Percentiles rank a stretch among this genome's conserved stretches.
Evolutionary conservation across 352 stramenopile species (phyloP).

Genomic region (Phytophthora europaea): DNA sequence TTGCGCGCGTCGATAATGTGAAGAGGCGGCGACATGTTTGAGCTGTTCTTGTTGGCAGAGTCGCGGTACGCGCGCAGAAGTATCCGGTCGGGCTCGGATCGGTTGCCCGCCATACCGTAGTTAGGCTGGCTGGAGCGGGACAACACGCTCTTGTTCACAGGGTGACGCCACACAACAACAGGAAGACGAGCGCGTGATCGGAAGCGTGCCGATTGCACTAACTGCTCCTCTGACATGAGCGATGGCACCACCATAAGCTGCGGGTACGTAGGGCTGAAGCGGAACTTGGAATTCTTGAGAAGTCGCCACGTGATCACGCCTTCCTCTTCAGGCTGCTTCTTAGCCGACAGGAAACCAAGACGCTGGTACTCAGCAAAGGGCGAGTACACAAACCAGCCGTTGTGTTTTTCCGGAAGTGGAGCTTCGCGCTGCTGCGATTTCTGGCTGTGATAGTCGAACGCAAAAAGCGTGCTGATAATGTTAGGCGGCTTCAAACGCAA

Average conservation of each 20-base stretch:
- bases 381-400: conserved; percentile 88
- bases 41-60: conserved; percentile 81
- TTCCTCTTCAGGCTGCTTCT: conserved; percentile 44
- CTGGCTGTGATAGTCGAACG: conserved; percentile 85
- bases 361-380: conserved; percentile 86
- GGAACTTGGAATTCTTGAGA: conserved; percentile 92
- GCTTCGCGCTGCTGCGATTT: conserved; percentile 57
- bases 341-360: conserved; percentile 75
- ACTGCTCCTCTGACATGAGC: conserved; percentile 93
- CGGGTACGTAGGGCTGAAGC: conserved; percentile 96
- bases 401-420: conserved; percentile 59
- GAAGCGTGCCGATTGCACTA: conserved; percentile 92
- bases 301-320: conserved; percentile 80
- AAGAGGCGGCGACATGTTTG: conserved; percentile 70
- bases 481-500: conserved; percentile 84
- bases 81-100: conserved; percentile 93
- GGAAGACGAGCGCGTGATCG: conserved; percentile 94
- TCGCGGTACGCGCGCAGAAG: conserved; percentile 90
- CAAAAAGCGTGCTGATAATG: conserved; percentile 78
- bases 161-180: conserved; percentile 94
- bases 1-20: conserved; percentile 91
- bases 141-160: conserved; percentile 94
- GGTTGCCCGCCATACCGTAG: conserved; percentile 97
- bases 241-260: conserved; percentile 95
- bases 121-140: conserved; percentile 96